Base-by-base conservation (phyloP, 805 yeast genomes). In the Saturnispora besseyi region DNA sequence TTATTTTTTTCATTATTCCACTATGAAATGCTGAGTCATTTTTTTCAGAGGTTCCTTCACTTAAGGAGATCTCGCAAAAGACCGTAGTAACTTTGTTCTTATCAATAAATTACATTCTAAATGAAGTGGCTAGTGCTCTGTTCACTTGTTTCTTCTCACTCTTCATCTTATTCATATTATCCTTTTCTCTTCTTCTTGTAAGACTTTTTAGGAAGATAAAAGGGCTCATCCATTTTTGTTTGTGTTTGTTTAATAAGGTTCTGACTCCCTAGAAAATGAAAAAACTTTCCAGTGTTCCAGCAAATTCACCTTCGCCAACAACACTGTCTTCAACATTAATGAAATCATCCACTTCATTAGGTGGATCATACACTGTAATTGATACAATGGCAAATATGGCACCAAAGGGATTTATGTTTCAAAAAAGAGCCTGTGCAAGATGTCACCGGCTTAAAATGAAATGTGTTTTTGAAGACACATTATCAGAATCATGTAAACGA, bases 371-470 rank as follows among this genome's bases (percentile, higher is more conserved):
- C 11, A 22, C 26, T 4, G 40, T 36, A 18, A 1, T 18, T 10
- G 15, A 22, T n/a, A n/a, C 40, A 7, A 26, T 29, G 22, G 18
- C 34, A 8, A 31, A 22, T 21, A 12, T 12, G 18, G 43, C 24
- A 12, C 43, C 32, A 12, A n/a, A 36, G 28, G 48, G 28, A 15
- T 44, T 33, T 6, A 33, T n/a, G 24, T 37, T 15, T 31, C 30
- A 30, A 5, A 46, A 47, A 30, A 63, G 77, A 46, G 80, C 81
- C 1, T 77, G 82, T 63, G 81, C 81, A 4, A 61, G 82, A 51
- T 77, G 82, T 54, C 77, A 75, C 51, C 58, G 81, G 29, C 63
- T 76, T 21, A 77, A 76, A 56, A 73, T 74, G 74, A 67, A 75
- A 55, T 77, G 82, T 60, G 69, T 71, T 3, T 77, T 70, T 57